phyloP scores from a whole-genome alignment of 495 filamentous ascomycete genomes.

The Chaetomidium leptoderma region DNA sequence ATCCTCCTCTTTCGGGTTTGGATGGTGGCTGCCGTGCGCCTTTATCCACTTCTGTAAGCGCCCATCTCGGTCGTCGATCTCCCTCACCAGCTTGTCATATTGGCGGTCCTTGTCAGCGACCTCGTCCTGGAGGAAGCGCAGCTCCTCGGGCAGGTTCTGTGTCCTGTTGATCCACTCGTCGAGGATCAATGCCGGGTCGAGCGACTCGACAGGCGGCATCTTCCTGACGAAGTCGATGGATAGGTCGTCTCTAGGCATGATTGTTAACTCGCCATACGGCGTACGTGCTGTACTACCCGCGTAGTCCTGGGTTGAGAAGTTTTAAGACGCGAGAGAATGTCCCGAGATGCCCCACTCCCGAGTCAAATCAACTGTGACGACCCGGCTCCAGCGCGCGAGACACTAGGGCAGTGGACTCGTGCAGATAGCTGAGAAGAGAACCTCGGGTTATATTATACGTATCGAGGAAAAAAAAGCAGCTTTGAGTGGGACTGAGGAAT shows the following conservation, averaged over 20 bases:
- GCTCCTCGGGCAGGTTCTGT: conserved; percentile 86
- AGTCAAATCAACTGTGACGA: neutral
- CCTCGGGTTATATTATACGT: no score
- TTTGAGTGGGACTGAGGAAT: neutral
- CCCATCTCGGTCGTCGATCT: conserved; percentile 71
- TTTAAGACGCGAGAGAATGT: neutral
- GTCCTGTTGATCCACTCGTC: conserved; percentile 86
- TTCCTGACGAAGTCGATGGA: conserved; percentile 55
- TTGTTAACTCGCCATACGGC: conserved; percentile 37
- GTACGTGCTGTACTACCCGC: conserved; percentile 15
- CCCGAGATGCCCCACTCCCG: conserved; percentile 2
- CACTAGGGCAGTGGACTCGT: no score
- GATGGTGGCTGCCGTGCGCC: conserved; percentile 68
- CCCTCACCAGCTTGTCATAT: conserved; percentile 66
- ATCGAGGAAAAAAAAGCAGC: no score
- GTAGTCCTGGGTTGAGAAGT: neutral
- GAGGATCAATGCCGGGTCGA: conserved; percentile 81
- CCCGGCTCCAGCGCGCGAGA: neutral
- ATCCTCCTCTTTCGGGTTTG: conserved; percentile 82
- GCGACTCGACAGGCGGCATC: conserved; percentile 49
- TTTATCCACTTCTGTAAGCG: conserved; percentile 90
- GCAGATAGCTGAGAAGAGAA: neutral
- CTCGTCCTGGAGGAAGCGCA: conserved; percentile 90
- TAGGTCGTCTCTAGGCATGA: conserved; percentile 61
- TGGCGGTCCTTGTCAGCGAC: conserved; percentile 83